Percentiles rank a stretch among this genome's conserved stretches.
phyloP scores from a whole-genome alignment of 345 rosid species.

The Cochlearia excelsa region DNA sequence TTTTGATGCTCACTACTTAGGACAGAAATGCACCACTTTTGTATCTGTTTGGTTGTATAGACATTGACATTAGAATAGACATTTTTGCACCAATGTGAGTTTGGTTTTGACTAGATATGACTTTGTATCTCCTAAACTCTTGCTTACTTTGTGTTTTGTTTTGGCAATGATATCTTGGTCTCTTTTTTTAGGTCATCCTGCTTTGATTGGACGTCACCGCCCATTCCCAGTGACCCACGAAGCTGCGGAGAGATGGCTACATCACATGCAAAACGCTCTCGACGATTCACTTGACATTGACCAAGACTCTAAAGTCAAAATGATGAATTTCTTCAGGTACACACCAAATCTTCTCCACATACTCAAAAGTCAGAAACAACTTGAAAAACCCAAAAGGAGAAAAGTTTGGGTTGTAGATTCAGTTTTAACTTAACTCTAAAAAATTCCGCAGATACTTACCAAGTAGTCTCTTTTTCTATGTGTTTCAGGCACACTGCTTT shows the following conservation, averaged over 20 bases:
- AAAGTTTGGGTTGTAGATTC: background rate
- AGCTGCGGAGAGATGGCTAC: constrained; percentile 89
- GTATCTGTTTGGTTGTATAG: constrained; percentile 7
- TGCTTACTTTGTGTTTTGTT: constrained; percentile 2
- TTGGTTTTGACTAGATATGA: constrained; percentile 19
- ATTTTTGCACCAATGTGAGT: background rate
- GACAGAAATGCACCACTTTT: background rate
- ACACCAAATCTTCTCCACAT: constrained; percentile 5
- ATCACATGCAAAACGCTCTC: constrained; percentile 79
- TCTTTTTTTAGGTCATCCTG: constrained; percentile 66
- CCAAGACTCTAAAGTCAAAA: constrained; percentile 59
- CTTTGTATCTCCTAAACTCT: constrained; percentile 12
- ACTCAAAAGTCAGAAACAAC: too few species aligned
- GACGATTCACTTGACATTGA: constrained; percentile 62
- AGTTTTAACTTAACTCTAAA: too few species aligned
- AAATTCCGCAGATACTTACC: too few species aligned
- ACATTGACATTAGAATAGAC: background rate
- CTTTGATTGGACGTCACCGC: constrained; percentile 80
- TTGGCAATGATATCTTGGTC: background rate
- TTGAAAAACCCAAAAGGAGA: too few species aligned
- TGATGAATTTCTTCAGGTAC: constrained; percentile 85
- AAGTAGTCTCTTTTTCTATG: background rate
- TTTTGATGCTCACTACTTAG: background rate
- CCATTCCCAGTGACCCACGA: constrained; percentile 79
- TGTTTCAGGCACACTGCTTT: constrained; percentile 76